These are phyloP conservation scores for Nemania serpens DNA, from an alignment of 2,329 filamentous ascomycete genomes.

Conservation along the genomic window DNA sequence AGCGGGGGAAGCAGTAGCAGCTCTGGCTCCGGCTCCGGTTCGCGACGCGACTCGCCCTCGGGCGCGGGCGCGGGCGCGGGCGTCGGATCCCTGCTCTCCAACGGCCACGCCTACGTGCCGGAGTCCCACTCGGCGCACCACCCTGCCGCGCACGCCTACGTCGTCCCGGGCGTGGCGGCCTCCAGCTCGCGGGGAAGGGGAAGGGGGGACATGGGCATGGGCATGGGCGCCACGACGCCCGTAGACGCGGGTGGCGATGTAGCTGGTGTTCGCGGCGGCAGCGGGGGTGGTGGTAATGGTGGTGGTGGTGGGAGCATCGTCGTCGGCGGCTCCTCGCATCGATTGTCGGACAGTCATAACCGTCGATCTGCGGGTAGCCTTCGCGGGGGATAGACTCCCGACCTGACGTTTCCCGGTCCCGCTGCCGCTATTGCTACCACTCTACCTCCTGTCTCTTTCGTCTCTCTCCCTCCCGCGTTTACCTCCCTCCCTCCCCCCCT, in stretches of 20 bases:
- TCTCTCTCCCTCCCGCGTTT: slow-evolving; percentile 3
- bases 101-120: slow-evolving; percentile 44
- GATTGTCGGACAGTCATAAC: slow-evolving; percentile 33
- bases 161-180: slow-evolving; percentile 20
- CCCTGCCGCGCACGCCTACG: slow-evolving; percentile 30
- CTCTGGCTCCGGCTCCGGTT: slow-evolving; percentile 5
- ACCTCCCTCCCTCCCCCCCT: not conserved
- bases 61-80: slow-evolving; percentile 32
- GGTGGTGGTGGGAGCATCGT: slow-evolving; percentile 9
- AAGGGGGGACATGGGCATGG: no score
- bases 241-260: not conserved
- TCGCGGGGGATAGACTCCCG: slow-evolving; percentile 36
- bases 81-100: slow-evolving; percentile 38
- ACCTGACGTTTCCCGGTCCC: no score
- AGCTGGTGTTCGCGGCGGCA: not conserved
- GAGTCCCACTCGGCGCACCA: slow-evolving; percentile 34
- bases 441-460: not conserved
- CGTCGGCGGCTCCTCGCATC: slow-evolving; percentile 35
- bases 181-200: slow-evolving; percentile 25
- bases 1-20: not conserved
- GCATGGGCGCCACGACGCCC: no score
- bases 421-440: no score
- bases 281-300: not conserved
- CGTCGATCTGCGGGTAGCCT: slow-evolving; percentile 42
- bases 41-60: slow-evolving; percentile 33